Evolutionary conservation across 1,284 basidiomycete species (phyloP), one percentile per base, ranked within the genome.

Genomic region (Ustilago trichophora): DNA sequence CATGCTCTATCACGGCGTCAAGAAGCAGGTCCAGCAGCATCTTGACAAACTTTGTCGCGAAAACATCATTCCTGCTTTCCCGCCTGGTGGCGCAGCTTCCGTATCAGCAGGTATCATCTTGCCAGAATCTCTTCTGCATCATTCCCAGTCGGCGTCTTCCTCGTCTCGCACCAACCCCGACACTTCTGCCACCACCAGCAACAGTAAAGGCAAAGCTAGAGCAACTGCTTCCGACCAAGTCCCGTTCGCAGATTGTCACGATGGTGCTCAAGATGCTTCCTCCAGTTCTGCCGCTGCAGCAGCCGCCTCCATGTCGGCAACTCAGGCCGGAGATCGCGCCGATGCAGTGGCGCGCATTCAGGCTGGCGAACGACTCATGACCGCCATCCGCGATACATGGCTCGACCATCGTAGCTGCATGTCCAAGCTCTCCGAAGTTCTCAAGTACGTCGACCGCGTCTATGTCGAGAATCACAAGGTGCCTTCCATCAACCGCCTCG

Each of bases 371-470:
- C 83, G 88, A 40, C 86, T 98, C 57, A 83, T 98, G 75, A 93
- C 90, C 78, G 90, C 91, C 12, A 76, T 97, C 59, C 87, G 88
- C 75, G 86, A 87, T 38, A 90, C 95, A 2, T 98, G 96, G 95
- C 91, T 95, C 60, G 93, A 98, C 80, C 95, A 98, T 82, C 89
- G 86, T 6, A 88, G 89, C 12, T 93, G 90, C 82, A 92, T 98
- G 91, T 85, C 87, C 36, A 93, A 94, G 80, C 83, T 99, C 55
- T 88, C 90, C 32, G 93, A 94, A 79, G 88, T 99, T 29, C 85
- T 98, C 71, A 92, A 91, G 78, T 99, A 99, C 81, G 95, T 98
- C 91, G 79, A 80, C 33, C 76, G 77, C 25, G 77, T 77, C 37
- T 80, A 80, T 24, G 79, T 80, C n/a, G 56, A 69, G 21, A 55